Evolutionary conservation across 768 basidiomycete species (phyloP).

Genomic region (Exidia glandulosa): DNA sequence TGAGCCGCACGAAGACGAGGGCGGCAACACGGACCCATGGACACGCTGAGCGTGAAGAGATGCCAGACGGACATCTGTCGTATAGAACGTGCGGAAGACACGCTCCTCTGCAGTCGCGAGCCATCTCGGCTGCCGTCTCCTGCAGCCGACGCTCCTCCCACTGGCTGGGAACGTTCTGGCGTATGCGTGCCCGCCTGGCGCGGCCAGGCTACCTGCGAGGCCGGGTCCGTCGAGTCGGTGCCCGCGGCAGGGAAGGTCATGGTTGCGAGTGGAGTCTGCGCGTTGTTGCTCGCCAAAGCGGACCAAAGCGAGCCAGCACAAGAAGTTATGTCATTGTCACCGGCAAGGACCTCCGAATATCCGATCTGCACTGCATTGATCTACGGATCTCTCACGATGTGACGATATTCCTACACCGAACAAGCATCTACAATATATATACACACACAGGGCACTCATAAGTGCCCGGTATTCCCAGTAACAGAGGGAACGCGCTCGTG

Average conservation of each 20-base stretch:
- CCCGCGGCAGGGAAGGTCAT: constrained; percentile 52
- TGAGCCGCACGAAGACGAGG: not conserved
- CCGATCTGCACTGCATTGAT: not conserved
- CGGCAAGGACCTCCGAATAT: not conserved
- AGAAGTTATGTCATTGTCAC: not conserved
- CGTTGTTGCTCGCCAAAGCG: not conserved
- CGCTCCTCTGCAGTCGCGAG: constrained; percentile 3
- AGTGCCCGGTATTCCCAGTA: too few species aligned
- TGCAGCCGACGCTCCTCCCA: not conserved
- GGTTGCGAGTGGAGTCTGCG: not conserved
- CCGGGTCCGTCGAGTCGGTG: constrained; percentile 60
- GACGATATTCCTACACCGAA: too few species aligned
- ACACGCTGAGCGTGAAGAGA: constrained; percentile 72
- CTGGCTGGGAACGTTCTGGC: not conserved
- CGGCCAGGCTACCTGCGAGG: constrained; percentile 75
- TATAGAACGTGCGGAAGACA: not conserved
- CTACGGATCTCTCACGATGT: too few species aligned
- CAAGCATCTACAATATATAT: too few species aligned
- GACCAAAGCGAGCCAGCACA: not conserved
- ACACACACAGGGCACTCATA: too few species aligned
- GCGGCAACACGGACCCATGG: constrained; percentile 45
- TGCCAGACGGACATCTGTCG: constrained; percentile 42
- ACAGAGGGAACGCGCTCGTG: too few species aligned
- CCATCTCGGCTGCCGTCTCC: not conserved
- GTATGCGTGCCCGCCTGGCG: too few species aligned